A percentile compares a stretch with the other conserved stretches of the same genome.
These are phyloP conservation scores for Carex kokanica DNA, from an alignment of 176 grass and related monocot species.

Conservation along the genomic window DNA sequence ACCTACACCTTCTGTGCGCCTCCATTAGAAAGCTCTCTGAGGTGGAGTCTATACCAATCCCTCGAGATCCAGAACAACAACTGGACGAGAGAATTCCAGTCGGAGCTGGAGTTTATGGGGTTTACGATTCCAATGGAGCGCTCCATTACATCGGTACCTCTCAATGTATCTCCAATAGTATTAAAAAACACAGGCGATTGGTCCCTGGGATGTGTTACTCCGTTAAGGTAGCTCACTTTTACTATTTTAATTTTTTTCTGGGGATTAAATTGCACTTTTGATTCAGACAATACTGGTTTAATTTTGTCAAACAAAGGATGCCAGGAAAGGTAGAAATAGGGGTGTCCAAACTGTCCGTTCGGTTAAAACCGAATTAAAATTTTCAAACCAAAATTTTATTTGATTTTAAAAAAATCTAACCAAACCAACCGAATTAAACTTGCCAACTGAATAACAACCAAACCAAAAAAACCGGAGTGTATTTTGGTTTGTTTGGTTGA, in stretches of 20 bases:
- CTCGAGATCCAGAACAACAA: constrained; percentile 29
- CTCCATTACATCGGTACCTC: constrained; percentile 82
- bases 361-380: no score
- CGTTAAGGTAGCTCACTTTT: constrained; percentile 48
- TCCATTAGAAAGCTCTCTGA: constrained; percentile 48
- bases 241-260: not conserved
- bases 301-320: no score
- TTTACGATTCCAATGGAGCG: constrained; percentile 49
- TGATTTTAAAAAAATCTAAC: no score
- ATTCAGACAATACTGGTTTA: not conserved
- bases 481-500: no score
- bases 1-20: not conserved
- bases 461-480: no score
- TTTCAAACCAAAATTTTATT: no score
- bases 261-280: not conserved
- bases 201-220: constrained; percentile 54
- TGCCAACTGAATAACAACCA: no score
- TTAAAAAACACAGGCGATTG: constrained; percentile 55
- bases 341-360: no score
- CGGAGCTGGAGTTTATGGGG: constrained; percentile 63
- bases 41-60: constrained; percentile 44
- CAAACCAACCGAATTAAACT: no score
- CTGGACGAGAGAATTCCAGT: constrained; percentile 37
- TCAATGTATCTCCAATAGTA: constrained; percentile 56
- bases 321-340: not conserved